Evolutionary conservation across 2,329 filamentous ascomycete genomes (phyloP).

Genomic region (Scedosporium apiospermum): DNA sequence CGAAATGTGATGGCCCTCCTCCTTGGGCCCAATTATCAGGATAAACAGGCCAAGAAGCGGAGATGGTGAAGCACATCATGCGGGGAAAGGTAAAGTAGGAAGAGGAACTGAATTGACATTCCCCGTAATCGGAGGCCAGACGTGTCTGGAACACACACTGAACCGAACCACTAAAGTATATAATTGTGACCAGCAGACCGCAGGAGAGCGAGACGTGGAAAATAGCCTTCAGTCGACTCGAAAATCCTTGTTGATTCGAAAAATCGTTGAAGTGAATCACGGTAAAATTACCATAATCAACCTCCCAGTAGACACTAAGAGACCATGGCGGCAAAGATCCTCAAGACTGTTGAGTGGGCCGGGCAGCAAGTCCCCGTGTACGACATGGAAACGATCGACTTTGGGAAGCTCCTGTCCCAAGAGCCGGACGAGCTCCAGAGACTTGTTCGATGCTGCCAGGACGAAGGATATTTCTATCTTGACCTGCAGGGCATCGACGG

Average conservation of each 20-base stretch:
- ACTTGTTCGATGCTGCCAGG: constrained; percentile 36
- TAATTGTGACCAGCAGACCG: not conserved
- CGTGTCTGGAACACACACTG: not conserved
- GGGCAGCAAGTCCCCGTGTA: constrained; percentile 40
- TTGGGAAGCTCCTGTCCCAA: constrained; percentile 40
- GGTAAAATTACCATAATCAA: too few relatives aligned
- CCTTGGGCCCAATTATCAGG: not conserved
- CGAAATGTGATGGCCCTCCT: not conserved
- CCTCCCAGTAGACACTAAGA: too few relatives aligned
- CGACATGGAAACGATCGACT: constrained; percentile 42
- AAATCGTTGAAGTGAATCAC: too few relatives aligned
- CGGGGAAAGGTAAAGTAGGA: not conserved
- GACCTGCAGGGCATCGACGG: constrained; percentile 43
- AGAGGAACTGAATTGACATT: not conserved
- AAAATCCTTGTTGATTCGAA: too few relatives aligned
- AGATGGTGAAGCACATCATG: not conserved
- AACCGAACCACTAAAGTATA: not conserved
- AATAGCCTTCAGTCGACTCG: too few relatives aligned
- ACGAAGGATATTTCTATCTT: constrained; percentile 47
- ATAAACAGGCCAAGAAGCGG: not conserved
- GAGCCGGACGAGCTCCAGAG: constrained; percentile 44
- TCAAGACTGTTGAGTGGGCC: constrained; percentile 36
- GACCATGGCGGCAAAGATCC: not conserved
- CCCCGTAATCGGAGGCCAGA: not conserved
- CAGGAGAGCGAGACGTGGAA: too few relatives aligned